Evolutionary conservation across 2,329 filamentous ascomycete genomes (phyloP).

Genomic region (Aspergillus pseudonomiae): DNA sequence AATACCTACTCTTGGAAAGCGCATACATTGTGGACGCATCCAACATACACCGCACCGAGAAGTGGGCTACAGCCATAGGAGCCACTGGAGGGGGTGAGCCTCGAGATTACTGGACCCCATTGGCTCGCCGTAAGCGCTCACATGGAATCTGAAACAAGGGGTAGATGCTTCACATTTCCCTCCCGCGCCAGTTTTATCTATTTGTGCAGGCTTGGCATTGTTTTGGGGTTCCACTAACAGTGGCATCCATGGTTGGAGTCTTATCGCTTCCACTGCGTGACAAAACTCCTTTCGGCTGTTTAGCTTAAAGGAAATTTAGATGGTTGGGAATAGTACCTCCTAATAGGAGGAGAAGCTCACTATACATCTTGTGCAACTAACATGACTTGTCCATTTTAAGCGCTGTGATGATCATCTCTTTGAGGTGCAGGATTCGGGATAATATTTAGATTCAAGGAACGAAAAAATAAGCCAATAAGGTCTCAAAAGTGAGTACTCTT

Average conservation of each 20-base stretch:
- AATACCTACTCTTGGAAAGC: not conserved
- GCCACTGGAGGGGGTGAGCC: constrained; percentile 11
- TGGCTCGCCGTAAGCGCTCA: constrained; percentile 38
- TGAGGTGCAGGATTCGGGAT: constrained; percentile 1
- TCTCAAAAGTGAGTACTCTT: not conserved
- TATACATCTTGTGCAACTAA: not conserved
- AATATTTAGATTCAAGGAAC: not conserved
- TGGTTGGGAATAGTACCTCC: not conserved
- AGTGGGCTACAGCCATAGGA: constrained; percentile 12
- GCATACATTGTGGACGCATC: not conserved
- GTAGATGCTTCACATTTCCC: constrained; percentile 38
- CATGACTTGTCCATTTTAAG: constrained; percentile 1
- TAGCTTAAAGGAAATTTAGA: not conserved
- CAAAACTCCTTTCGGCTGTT: not conserved
- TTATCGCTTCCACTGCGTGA: not conserved
- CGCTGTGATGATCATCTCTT: constrained; percentile 5
- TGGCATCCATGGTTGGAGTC: constrained; percentile 2
- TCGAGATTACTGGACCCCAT: constrained; percentile 16
- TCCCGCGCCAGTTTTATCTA: constrained; percentile 40
- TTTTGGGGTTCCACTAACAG: constrained; percentile 15
- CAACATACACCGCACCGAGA: not conserved
- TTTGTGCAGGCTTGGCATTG: constrained; percentile 29
- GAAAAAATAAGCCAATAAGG: not conserved
- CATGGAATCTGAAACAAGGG: constrained; percentile 35
- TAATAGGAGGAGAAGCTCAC: constrained; percentile 1